These are phyloP conservation scores for Boletus patriciae DNA, from an alignment of 768 basidiomycete genomes.

Conservation along the genomic window DNA sequence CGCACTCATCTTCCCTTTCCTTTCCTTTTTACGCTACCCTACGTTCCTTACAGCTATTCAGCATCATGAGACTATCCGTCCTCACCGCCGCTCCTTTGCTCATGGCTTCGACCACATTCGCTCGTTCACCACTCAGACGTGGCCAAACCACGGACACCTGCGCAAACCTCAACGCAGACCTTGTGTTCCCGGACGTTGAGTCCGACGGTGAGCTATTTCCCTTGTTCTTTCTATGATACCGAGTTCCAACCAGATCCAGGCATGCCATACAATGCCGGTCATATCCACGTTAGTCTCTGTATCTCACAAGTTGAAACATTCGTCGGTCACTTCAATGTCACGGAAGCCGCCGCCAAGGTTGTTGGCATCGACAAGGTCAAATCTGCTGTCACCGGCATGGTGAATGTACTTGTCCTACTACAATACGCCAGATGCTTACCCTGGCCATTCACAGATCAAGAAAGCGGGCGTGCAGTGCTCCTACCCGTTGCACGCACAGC, in stretches of 20 bases:
- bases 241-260: slow-evolving; percentile 7
- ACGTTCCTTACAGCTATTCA: neutral
- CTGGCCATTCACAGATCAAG: slow-evolving; percentile 23
- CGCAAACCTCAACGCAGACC: slow-evolving; percentile 13
- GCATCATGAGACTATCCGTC: slow-evolving; percentile 17
- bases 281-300: slow-evolving; percentile 31
- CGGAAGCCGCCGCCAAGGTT: slow-evolving; percentile 22
- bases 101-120: slow-evolving; percentile 13
- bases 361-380: slow-evolving; percentile 26
- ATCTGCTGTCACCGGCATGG: slow-evolving; percentile 24
- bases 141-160: slow-evolving; percentile 14
- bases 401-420: neutral
- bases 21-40: neutral
- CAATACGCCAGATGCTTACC: neutral
- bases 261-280: slow-evolving; percentile 24
- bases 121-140: slow-evolving; percentile 16
- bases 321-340: slow-evolving; percentile 23
- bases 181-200: slow-evolving; percentile 18
- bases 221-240: too few species aligned
- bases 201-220: slow-evolving; percentile 6
- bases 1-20: neutral
- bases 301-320: slow-evolving; percentile 27
- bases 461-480: slow-evolving; percentile 25
- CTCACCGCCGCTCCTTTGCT: slow-evolving; percentile 22
- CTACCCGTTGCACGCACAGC: slow-evolving; percentile 33